These are phyloP conservation scores for Capronia epimyces DNA, from an alignment of 2,329 filamentous ascomycete species.

Conservation along the genomic window DNA sequence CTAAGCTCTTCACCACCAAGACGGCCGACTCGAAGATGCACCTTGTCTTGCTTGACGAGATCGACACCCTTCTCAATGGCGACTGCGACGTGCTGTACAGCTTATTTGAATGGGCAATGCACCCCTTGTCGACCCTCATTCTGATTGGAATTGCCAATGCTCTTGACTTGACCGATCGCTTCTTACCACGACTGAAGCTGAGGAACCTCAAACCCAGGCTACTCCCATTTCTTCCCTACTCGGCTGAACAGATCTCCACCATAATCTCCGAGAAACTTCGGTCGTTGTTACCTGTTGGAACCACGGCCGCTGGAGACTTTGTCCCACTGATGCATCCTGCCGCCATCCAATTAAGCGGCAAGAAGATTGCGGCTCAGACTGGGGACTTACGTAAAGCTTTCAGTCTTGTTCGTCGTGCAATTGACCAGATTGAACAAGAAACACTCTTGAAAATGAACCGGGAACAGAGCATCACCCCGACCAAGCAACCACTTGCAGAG, in stretches of 20 bases:
- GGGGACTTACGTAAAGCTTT: conserved; percentile 93
- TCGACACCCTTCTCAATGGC: conserved; percentile 85
- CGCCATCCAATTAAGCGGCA: conserved; percentile 86
- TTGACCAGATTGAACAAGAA: conserved; percentile 84
- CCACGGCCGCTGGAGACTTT: conserved; percentile 49
- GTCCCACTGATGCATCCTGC: conserved; percentile 89
- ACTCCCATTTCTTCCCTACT: conserved; percentile 89
- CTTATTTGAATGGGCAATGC: conserved; percentile 93
- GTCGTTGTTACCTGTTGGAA: conserved; percentile 59
- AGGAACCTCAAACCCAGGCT: conserved; percentile 86
- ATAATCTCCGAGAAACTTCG: conserved; percentile 81
- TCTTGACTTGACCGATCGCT: conserved; percentile 88
- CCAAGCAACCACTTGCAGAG: conserved; percentile 72
- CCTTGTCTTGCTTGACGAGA: conserved; percentile 87
- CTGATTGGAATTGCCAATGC: conserved; percentile 94
- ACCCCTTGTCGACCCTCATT: conserved; percentile 70
- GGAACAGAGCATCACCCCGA: conserved; percentile 56
- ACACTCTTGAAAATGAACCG: conserved; percentile 61
- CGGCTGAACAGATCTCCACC: conserved; percentile 74
- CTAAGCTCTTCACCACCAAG: conserved; percentile 63
- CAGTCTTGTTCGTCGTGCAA: conserved; percentile 81
- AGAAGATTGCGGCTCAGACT: conserved; percentile 90
- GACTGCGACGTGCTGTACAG: conserved; percentile 85
- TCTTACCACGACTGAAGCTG: conserved; percentile 85
- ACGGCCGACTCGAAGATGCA: conserved; percentile 55